These are phyloP conservation scores for Pseudogymnoascus sp. DNA, from an alignment of 2,329 filamentous ascomycete genomes.

Conservation along the genomic window DNA sequence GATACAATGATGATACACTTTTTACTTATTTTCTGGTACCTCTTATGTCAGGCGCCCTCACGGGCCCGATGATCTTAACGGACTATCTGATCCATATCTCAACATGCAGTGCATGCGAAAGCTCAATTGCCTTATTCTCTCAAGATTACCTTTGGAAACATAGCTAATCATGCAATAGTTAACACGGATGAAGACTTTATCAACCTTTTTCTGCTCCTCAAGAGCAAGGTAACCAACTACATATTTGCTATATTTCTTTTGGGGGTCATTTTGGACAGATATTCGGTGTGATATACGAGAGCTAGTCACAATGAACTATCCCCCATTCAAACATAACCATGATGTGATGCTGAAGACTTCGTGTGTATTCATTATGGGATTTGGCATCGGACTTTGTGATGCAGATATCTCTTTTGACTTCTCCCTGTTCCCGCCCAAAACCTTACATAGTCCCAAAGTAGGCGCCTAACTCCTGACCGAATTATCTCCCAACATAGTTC, in stretches of 20 bases:
- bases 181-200: neutral
- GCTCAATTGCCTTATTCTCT: neutral
- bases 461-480: neutral
- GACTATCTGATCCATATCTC: conserved; percentile 61
- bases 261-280: neutral
- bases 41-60: conserved; percentile 76
- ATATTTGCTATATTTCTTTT: neutral
- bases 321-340: neutral
- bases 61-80: conserved; percentile 69
- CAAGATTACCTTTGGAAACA: neutral
- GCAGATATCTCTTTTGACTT: neutral
- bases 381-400: neutral
- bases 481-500: neutral
- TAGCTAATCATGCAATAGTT: conserved; percentile 6
- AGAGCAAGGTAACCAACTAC: neutral
- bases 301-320: neutral
- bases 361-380: neutral
- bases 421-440: neutral
- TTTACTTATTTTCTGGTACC: conserved; percentile 81
- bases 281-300: neutral
- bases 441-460: neutral
- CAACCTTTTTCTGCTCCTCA: neutral
- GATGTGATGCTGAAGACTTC: neutral
- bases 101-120: conserved; percentile 9
- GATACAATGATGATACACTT: conserved; percentile 63